Base-by-base conservation (phyloP, 2,329 filamentous ascomycete genomes). In the Aureobasidium sp. region DNA sequence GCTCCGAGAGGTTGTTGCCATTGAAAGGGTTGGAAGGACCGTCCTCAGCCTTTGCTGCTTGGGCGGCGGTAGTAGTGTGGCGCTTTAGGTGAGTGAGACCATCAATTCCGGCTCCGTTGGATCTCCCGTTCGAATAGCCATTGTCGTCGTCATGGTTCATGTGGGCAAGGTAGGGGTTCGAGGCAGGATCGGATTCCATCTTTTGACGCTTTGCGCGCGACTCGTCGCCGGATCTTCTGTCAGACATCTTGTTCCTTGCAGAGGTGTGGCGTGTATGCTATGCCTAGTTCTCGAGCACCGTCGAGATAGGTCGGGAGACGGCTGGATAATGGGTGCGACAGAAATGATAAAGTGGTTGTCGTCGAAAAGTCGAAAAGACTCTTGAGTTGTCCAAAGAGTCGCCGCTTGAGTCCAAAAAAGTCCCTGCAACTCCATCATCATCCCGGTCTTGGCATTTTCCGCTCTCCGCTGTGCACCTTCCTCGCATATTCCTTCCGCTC, bases 111-210 rank as follows among this genome's bases (percentile, higher is more conserved):
- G 57, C 62, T 41, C 65, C 73, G 67, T 77, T 71, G 56, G 62
- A 62, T 55, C 61, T 66, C 51, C 71, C 77, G 64, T 74, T 72
- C 6, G 52, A 50, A 46, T 68, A 64, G 53, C 60, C 63, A 55
- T 67, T 65, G 43, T 64, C 36, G 43, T 69, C 73, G 56, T 75
- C 73, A 60, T 87, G 82, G 76, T 93, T 86, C 85, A 89, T 88
- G 76, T 99, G 94, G 62, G 92, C 90, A 65, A 99, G 85, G 79
- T 99, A 97, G 1, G 90, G 90, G 74, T 97, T 97, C 72, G 83
- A 71, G 63, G 77, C 77, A 60, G 83, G 82, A 71, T 84, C 81
- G 66, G 74, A 76, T 65, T 76, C 75, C 66, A 79, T 80, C 72
- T 84, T 84, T 70, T 81, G 78, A 65, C 80, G 81, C 76, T 82